Percentiles rank a stretch among this genome's conserved stretches.
Conservation (phyloP, 108 stramenopile genomes). For the Seminavis robusta region DNA sequence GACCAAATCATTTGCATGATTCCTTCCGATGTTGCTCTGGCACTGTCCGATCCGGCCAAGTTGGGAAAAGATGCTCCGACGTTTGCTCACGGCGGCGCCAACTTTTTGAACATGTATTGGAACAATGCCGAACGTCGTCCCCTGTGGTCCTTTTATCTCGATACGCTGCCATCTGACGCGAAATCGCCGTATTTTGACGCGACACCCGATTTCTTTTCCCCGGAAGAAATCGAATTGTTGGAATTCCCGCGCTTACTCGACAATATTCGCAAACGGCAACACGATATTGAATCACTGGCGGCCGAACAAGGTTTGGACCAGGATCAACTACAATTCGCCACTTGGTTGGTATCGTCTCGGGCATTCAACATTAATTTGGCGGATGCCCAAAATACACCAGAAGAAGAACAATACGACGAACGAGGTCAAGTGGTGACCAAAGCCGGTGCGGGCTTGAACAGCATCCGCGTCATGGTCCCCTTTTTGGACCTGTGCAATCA, state of each 20-base stretch:
- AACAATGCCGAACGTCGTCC: conserved; percentile 18
- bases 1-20: conserved; percentile 55
- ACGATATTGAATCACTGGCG: conserved; percentile 29
- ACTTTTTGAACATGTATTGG: conserved; percentile 37
- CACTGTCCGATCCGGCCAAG: conserved; percentile 45
- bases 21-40: conserved; percentile 64
- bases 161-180: conserved; percentile 20
- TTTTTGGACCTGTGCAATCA: conserved; percentile 73
- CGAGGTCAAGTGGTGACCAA: conserved; percentile 34
- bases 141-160: conserved; percentile 39
- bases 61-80: conserved; percentile 28
- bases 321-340: conserved; percentile 64
- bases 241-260: conserved; percentile 58
- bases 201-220: conserved; percentile 60
- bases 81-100: conserved; percentile 44
- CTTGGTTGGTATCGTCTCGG: conserved; percentile 57
- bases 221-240: conserved; percentile 48
- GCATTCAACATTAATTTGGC: conserved; percentile 42
- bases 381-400: conserved; percentile 1
- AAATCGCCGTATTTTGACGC: conserved; percentile 24
- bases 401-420: conserved; percentile 29
- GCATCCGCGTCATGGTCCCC: conserved; percentile 50
- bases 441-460: conserved; percentile 24
- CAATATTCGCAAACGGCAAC: conserved; percentile 30
- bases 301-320: conserved; percentile 25